Conservation (phyloP, 225 moss, liverwort and hornwort genomes). For the Anthoceros angustus region DNA sequence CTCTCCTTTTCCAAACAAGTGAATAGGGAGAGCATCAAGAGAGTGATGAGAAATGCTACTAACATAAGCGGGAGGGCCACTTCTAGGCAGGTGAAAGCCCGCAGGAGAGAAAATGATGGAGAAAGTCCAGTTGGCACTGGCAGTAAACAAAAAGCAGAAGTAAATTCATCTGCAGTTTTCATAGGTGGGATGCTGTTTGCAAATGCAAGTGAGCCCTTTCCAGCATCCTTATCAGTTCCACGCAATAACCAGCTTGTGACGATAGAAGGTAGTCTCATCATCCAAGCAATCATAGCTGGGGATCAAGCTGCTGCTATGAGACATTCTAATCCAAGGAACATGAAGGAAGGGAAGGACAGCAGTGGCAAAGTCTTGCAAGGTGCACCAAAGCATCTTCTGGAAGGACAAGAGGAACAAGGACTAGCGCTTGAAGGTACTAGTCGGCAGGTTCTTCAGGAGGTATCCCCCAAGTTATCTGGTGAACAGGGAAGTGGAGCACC, state of each 20-base stretch:
- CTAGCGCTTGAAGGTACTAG: background rate
- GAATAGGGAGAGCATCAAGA: too few relatives aligned
- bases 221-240: constrained; percentile 32
- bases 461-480: background rate
- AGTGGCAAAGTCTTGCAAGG: background rate
- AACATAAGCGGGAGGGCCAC: background rate
- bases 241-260: constrained; percentile 35
- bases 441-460: background rate
- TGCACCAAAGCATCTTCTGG: background rate
- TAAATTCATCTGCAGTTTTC: constrained; percentile 9
- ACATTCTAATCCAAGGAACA: background rate
- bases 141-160: constrained; percentile 9
- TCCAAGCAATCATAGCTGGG: constrained; percentile 38
- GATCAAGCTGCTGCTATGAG: constrained; percentile 25
- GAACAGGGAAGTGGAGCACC: background rate
- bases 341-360: background rate
- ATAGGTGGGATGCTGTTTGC: constrained; percentile 16
- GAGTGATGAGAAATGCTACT: too few relatives aligned
- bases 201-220: constrained; percentile 37
- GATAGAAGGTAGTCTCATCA: constrained; percentile 49
- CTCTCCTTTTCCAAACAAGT: too few relatives aligned
- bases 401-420: background rate
- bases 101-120: too few relatives aligned
- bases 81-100: background rate
- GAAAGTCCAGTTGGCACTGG: background rate